phyloP scores from a whole-genome alignment of 305 asterid genomes.

The Fraxinus albicans region DNA sequence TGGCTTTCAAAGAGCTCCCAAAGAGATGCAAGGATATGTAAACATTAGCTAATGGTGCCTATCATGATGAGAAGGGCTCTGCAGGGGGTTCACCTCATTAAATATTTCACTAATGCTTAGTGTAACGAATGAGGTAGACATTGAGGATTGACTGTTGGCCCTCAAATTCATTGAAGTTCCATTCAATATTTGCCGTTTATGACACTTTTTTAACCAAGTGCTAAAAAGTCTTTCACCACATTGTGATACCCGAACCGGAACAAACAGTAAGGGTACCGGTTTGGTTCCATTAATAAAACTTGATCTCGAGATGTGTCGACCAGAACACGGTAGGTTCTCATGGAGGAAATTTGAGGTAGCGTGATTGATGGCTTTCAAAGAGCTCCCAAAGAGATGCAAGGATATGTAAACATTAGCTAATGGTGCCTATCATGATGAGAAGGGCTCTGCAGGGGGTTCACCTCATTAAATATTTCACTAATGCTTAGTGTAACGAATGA shows the following conservation, averaged over 20 bases:
- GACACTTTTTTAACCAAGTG: neutral
- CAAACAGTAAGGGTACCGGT: neutral
- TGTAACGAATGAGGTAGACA: neutral
- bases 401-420: neutral
- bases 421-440: neutral
- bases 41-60: neutral
- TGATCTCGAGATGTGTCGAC: neutral
- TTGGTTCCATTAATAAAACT: neutral
- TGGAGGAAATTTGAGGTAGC: neutral
- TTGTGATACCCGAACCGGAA: neutral
- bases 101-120: neutral
- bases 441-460: no score
- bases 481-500: neutral
- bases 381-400: neutral
- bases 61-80: neutral
- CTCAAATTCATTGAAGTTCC: neutral
- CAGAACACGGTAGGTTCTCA: no score
- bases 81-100: no score
- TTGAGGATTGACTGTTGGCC: neutral
- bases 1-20: neutral
- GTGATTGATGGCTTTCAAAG: neutral
- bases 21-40: neutral
- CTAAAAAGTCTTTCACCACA: neutral
- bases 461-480: no score
- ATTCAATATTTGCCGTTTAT: neutral